Evolutionary conservation across 2,329 filamentous ascomycete genomes (phyloP), one percentile per base, ranked within the genome.

Genomic region (Plectosphaerella plurivora): DNA sequence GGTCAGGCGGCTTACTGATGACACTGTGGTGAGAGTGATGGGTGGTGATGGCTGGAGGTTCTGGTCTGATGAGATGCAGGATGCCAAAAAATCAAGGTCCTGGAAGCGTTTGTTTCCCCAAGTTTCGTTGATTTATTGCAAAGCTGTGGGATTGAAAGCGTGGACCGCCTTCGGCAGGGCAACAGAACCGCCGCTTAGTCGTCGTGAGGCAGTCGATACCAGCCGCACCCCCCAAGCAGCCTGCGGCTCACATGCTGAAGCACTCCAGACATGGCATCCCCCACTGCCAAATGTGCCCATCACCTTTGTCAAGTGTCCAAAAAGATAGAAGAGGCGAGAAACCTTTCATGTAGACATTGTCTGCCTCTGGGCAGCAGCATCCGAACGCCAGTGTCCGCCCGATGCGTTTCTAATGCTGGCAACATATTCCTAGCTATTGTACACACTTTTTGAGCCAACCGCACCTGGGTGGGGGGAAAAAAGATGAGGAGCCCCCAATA

Each of bases 311-410:
- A 36, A 8, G 7, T 12, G 20, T 22, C 10, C 16, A 7, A 35
- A 7, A 1, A 28, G 20, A 9, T n/a, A 10, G 22, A 5, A 18
- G 22, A 46, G 22, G 9, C 37, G 33, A 35, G 37, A 37, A 49
- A 28, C 37, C 47, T 49, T 37, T n/a, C 36, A 49, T 49, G 36
- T 49, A 20, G 47, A 41, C 47, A 37, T 14, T 49, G 41, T 39
- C 36, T 49, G 47, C 47, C 47, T 25, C 7, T 41, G 20, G 28
- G 20, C 16, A 36, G 47, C 47, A 49, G 47, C 24, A 50, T 50
- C 48, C 48, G 48, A 50, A 45, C 48, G 48, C 48, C 48, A 35
- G 48, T 50, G 16, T 44, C 48, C 48, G 39, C 39, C 48, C 48
- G 48, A 50, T 44, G 48, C 48, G 48, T 45, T 50, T 39, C 44